Evolutionary conservation across 148 eudicot species (phyloP), one percentile per base, ranked within the genome.

Genomic region (Rhododendron williamsianum): DNA sequence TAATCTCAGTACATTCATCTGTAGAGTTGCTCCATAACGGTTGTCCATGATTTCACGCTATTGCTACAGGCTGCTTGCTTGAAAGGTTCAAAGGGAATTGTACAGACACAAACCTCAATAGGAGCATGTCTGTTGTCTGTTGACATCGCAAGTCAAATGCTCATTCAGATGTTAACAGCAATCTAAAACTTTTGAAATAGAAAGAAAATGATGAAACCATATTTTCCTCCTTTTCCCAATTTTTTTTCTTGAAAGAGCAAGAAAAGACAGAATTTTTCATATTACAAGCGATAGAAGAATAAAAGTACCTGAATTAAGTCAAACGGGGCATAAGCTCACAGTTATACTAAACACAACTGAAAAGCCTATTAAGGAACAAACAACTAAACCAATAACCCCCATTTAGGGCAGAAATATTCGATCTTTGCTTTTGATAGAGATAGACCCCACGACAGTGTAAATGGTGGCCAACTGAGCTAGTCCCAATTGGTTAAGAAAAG

Each of bases 121-220:
- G 81, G 81, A 46, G 81, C 54, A 23, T 46, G 81, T 78, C n/a
- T n/a, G 4, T 77, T 76, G 13, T 38, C 41, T 2, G n/a, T 77
- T 45, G 81, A 46, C 2, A 78, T 23, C 19, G 49, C 81, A 78
- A 78, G 48, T 77, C 80, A 77, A 21, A 23, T 77, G 80, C 80
- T 77, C 51, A 45, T 77, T 77, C 5, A 23, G 52, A 77, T 21
- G 48, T 21, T 43, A 41, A 8, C 33, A 67, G 13, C 13, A 71
- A 33, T 71, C 4, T 45, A 77, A 23, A 43, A 45, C 27, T 10
- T 46, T 19, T 12, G 19, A 78, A 23, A 15, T n/a, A 8, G 6
- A n/a, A 78, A 25, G 1, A 78, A 78, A 45, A 38, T 23, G 19
- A 23, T 19, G 12, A 1, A 45, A 78, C 7, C 19, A 12, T n/a